phyloP scores from a whole-genome alignment of 176 grass and related monocot genomes.

The Chloris gayana region DNA sequence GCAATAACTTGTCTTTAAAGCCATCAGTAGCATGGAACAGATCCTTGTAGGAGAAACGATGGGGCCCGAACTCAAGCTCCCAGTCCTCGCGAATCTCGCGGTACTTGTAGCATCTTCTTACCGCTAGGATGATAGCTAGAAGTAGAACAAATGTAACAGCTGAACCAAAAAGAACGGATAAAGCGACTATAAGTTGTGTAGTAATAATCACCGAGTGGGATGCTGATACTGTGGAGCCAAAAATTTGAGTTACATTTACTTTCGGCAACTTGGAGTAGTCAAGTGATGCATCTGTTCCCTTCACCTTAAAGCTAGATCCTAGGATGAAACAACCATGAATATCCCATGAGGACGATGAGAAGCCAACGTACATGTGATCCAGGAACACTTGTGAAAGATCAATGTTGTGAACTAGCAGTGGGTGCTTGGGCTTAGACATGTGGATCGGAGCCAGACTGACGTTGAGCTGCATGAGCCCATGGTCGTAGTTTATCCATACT shows the following conservation, averaged over 20 bases:
- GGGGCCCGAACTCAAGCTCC: no score
- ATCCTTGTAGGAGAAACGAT: no score
- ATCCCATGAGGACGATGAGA: background rate
- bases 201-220: no score
- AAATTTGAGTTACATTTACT: background rate
- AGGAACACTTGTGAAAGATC: background rate
- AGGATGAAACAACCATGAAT: background rate
- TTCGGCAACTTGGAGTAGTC: background rate
- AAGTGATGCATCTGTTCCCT: background rate
- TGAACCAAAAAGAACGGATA: background rate
- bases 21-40: no score
- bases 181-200: no score
- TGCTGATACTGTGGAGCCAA: no score
- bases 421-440: background rate
- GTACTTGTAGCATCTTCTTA: no score
- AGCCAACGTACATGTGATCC: background rate
- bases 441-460: background rate
- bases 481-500: background rate
- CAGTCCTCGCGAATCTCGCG: no score
- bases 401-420: background rate
- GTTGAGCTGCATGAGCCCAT: background rate
- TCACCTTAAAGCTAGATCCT: background rate
- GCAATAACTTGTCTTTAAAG: background rate
- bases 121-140: no score
- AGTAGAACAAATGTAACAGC: background rate